Evolutionary conservation across 2,329 filamentous ascomycete species (phyloP).

Genomic region (Pseudogymnoascus sp.): DNA sequence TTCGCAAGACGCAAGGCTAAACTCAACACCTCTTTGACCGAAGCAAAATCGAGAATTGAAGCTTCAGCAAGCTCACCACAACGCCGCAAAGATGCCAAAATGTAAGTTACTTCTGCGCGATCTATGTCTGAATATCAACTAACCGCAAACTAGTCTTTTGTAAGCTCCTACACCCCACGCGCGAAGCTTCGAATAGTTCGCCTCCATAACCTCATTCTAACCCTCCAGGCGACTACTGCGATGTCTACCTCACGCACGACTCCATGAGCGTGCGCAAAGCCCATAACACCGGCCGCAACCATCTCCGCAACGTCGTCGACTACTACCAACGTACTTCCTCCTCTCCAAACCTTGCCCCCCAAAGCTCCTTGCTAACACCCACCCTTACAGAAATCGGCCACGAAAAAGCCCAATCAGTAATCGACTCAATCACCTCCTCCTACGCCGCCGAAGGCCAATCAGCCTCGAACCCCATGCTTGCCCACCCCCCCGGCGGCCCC

Average conservation of each 20-base stretch:
- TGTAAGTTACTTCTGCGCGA: constrained; percentile 49
- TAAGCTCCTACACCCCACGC: constrained; percentile 18
- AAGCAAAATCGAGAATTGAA: constrained; percentile 2
- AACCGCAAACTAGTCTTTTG: constrained; percentile 25
- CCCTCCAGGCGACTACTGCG: constrained; percentile 78
- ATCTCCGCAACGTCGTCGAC: constrained; percentile 92
- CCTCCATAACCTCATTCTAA: constrained; percentile 6
- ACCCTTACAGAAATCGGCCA: constrained; percentile 73
- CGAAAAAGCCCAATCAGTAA: constrained; percentile 96
- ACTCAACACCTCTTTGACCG: neutral
- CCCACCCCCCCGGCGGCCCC: constrained; percentile 48
- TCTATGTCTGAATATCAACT: neutral
- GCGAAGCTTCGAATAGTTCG: constrained; percentile 10
- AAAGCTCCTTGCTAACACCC: neutral
- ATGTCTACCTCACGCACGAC: constrained; percentile 99
- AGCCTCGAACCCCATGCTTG: constrained; percentile 75
- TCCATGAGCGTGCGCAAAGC: constrained; percentile 99
- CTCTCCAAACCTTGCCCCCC: neutral
- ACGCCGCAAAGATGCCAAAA: constrained; percentile 64
- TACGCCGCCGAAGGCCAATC: constrained; percentile 92
- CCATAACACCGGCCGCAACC: constrained; percentile 93
- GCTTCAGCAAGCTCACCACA: neutral
- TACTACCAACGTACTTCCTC: constrained; percentile 79
- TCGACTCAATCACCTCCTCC: constrained; percentile 93
- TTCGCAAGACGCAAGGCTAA: neutral